phyloP scores from a whole-genome alignment of 352 stramenopile species.

The Phytophthora pistaciae region DNA sequence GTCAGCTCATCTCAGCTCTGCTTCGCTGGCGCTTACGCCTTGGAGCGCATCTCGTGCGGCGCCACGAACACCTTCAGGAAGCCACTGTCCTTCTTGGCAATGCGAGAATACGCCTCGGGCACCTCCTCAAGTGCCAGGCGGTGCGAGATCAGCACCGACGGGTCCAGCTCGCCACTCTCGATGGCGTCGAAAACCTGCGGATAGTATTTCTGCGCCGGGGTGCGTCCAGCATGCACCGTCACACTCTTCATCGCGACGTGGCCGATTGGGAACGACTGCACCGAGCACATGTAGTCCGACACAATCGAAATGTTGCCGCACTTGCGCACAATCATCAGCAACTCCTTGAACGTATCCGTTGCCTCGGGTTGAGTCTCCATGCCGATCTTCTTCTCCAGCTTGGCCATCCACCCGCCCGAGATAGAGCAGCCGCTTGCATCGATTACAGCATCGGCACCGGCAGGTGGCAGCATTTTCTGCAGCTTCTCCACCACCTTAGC shows the following conservation, averaged over 20 bases:
- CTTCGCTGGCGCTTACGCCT: slow-evolving; percentile 27
- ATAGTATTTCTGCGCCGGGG: slow-evolving; percentile 67
- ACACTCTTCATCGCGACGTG: slow-evolving; percentile 72
- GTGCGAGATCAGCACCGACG: slow-evolving; percentile 65
- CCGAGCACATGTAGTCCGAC: slow-evolving; percentile 57
- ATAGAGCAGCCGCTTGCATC: slow-evolving; percentile 53
- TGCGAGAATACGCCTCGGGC: slow-evolving; percentile 57
- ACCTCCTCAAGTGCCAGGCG: slow-evolving; percentile 61
- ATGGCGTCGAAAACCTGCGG: slow-evolving; percentile 64
- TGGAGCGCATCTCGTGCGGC: slow-evolving; percentile 48
- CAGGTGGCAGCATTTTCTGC: slow-evolving; percentile 53
- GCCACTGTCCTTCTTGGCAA: slow-evolving; percentile 64
- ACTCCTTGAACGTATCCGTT: slow-evolving; percentile 68
- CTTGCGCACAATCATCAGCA: slow-evolving; percentile 66
- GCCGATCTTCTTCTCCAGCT: slow-evolving; percentile 52
- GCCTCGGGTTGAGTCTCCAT: slow-evolving; percentile 62
- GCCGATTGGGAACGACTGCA: slow-evolving; percentile 60
- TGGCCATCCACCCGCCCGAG: slow-evolving; percentile 49
- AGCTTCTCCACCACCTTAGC: slow-evolving; percentile 61
- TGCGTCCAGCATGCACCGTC: slow-evolving; percentile 59
- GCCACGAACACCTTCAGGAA: slow-evolving; percentile 74
- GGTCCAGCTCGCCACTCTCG: slow-evolving; percentile 62
- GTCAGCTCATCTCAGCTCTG: neutral
- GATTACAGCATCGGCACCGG: slow-evolving; percentile 66
- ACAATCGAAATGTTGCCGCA: slow-evolving; percentile 65